Percentiles rank a stretch among this genome's conserved stretches.
Conservation (phyloP, 2,329 filamentous ascomycete species). For the Septoria linicola region DNA sequence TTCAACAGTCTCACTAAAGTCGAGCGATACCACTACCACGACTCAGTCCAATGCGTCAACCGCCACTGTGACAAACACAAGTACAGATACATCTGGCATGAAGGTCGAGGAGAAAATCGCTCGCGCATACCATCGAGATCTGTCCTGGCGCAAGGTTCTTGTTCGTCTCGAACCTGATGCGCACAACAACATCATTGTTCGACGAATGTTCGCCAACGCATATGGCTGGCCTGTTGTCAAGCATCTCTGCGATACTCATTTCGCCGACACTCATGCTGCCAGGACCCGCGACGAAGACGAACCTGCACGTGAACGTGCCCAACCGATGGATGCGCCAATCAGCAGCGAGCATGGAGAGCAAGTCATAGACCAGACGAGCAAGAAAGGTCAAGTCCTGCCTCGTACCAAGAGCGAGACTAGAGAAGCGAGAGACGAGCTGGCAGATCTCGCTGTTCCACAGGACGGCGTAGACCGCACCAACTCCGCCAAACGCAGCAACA, state of each 20-base stretch:
- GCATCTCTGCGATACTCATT: slow-evolving; percentile 92
- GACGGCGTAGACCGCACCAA: slow-evolving; percentile 29
- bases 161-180: slow-evolving; percentile 94
- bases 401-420: slow-evolving; percentile 50
- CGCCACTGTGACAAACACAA: slow-evolving; percentile 11
- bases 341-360: slow-evolving; percentile 47
- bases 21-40: slow-evolving; percentile 16
- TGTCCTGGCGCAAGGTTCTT: slow-evolving; percentile 95
- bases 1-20: slow-evolving; percentile 15
- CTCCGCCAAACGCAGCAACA: slow-evolving; percentile 21
- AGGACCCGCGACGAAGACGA: slow-evolving; percentile 67
- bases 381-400: slow-evolving; percentile 35
- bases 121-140: slow-evolving; percentile 83
- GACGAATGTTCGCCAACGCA: slow-evolving; percentile 94
- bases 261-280: slow-evolving; percentile 70
- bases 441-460: slow-evolving; percentile 41
- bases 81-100: slow-evolving; percentile 63
- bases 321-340: slow-evolving; percentile 52
- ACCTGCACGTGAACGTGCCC: slow-evolving; percentile 66
- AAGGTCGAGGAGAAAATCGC: slow-evolving; percentile 98
- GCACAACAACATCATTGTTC: slow-evolving; percentile 97
- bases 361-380: slow-evolving; percentile 43
- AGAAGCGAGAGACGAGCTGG: slow-evolving; percentile 46
- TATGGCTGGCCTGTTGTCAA: slow-evolving; percentile 97
- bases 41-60: slow-evolving; percentile 9